phyloP scores from a whole-genome alignment of 805 yeast genomes.

The Wickerhamia fluorescens region DNA sequence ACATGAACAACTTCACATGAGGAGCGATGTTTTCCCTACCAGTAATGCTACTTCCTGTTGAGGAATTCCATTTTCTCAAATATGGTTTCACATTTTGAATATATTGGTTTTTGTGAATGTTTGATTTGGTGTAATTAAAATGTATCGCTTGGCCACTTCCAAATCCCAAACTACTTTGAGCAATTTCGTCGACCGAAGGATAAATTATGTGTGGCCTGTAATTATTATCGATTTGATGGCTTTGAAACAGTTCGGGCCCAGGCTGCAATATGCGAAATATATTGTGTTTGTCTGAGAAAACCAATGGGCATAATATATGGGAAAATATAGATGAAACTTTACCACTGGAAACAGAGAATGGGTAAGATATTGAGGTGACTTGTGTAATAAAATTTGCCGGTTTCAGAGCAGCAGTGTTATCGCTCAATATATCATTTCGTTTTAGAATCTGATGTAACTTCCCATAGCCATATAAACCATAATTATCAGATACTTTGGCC shows the following conservation, averaged over 20 bases:
- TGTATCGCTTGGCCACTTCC: conserved; percentile 46
- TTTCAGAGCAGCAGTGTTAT: conserved; percentile 5
- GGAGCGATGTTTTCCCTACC: conserved; percentile 41
- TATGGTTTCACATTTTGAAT: conserved; percentile 32
- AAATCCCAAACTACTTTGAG: conserved; percentile 37
- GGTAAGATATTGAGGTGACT: conserved; percentile 44
- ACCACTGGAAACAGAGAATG: conserved; percentile 20
- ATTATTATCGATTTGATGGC: conserved; percentile 17
- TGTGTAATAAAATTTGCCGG: conserved; percentile 35
- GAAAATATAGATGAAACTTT: conserved; percentile 36
- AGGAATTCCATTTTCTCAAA: conserved; percentile 39
- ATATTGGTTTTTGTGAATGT: conserved; percentile 28
- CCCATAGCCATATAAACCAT: conserved; percentile 42
- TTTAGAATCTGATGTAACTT: conserved; percentile 36
- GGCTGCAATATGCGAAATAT: conserved; percentile 19
- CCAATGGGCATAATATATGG: conserved; percentile 41
- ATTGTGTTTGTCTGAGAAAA: conserved; percentile 20
- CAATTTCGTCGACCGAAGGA: conserved; percentile 38
- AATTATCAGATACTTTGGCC: conserved; percentile 3
- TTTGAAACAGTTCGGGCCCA: conserved; percentile 13
- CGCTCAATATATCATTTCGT: conserved; percentile 23
- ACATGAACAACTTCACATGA: conserved; percentile 64
- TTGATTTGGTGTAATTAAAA: conserved; percentile 27
- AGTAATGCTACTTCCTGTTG: conserved; percentile 7
- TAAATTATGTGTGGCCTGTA: conserved; percentile 33